Evolutionary conservation across 129 eudicot genomes (phyloP).

Genomic region (Erigeron canadensis): DNA sequence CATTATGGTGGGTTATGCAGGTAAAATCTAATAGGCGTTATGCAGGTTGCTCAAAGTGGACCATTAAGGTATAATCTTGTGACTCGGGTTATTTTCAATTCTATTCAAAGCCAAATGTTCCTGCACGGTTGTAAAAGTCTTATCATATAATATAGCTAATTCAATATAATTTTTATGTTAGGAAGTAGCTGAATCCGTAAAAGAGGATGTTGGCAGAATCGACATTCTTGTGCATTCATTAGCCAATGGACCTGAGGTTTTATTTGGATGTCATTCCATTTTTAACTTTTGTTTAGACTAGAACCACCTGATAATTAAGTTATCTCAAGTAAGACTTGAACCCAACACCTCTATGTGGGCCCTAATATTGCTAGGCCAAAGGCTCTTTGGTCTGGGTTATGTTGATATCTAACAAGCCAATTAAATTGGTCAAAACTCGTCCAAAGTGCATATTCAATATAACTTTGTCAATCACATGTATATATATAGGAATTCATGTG

Average conservation of each 20-base stretch:
- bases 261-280: background rate
- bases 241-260: conserved; percentile 88
- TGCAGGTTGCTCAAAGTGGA: background rate
- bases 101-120: too few species aligned
- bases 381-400: too few species aligned
- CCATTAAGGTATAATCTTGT: background rate
- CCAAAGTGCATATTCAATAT: too few species aligned
- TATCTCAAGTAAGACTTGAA: too few species aligned
- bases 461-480: too few species aligned
- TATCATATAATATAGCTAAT: background rate
- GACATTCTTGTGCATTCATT: conserved; percentile 82
- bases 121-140: background rate
- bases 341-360: too few species aligned
- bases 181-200: conserved; percentile 4
- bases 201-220: conserved; percentile 72
- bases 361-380: too few species aligned
- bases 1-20: background rate
- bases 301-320: too few species aligned
- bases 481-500: too few species aligned
- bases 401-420: too few species aligned
- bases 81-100: background rate
- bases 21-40: background rate
- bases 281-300: too few species aligned
- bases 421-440: too few species aligned
- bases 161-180: background rate